A percentile compares a stretch with the other conserved stretches of the same genome.
Conservation (phyloP, 23 red algal species). For the Agarophyton chilense region DNA sequence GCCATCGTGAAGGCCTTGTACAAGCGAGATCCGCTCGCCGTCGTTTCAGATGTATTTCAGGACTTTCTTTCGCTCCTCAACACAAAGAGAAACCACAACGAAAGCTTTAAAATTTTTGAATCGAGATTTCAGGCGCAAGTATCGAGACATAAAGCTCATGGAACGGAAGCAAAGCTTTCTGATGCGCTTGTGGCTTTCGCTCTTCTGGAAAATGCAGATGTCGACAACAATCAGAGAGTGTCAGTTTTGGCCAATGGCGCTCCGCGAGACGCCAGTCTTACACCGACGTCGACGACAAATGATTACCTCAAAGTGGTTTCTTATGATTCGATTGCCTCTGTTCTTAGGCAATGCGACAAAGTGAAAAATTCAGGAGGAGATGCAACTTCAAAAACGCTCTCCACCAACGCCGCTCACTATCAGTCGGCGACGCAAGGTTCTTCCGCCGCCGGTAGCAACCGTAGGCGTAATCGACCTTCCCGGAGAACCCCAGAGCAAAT, state of each 20-base stretch:
- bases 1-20: conserved; percentile 12
- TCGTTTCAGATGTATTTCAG: conserved; percentile 17
- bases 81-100: neutral
- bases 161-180: conserved; percentile 12
- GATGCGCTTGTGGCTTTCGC: neutral
- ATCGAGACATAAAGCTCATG: neutral
- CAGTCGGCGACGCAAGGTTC: too few relatives aligned
- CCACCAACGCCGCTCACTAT: neutral
- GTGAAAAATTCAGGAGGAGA: neutral
- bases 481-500: conserved; percentile 2
- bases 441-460: too few relatives aligned
- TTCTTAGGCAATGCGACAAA: conserved; percentile 1
- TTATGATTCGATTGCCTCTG: conserved; percentile 14
- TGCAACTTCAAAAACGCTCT: neutral
- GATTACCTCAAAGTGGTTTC: conserved; percentile 16
- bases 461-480: too few relatives aligned
- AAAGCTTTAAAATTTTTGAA: conserved; percentile 26
- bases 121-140: conserved; percentile 19
- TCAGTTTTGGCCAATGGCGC: conserved; percentile 33
- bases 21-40: neutral
- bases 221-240: conserved; percentile 20
- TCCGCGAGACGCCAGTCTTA: neutral
- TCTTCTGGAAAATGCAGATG: conserved; percentile 31
- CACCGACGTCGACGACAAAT: neutral
- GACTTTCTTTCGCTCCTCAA: neutral